Conservation (phyloP, 1,139 yeast genomes). For the Candida sp. region DNA sequence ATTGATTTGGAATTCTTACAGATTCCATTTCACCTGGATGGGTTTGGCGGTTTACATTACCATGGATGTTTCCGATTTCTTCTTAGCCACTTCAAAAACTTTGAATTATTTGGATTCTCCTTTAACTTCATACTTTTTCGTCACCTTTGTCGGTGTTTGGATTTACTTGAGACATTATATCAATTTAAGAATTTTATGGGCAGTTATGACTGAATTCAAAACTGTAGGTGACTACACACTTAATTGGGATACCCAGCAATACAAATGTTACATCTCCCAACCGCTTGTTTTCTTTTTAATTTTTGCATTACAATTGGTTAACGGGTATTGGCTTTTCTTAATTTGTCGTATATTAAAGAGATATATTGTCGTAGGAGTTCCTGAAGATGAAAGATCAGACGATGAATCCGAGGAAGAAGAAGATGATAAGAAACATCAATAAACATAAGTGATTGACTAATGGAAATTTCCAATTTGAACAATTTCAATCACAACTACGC, state of each 20-base stretch:
- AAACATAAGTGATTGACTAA: not conserved
- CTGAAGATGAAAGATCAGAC: conserved; percentile 88
- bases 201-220: conserved; percentile 81
- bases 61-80: conserved; percentile 94
- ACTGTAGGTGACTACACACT: conserved; percentile 80
- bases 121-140: conserved; percentile 61
- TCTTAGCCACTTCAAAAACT: conserved; percentile 79
- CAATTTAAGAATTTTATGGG: conserved; percentile 78
- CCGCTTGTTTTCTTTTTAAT: conserved; percentile 80
- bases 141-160: conserved; percentile 74
- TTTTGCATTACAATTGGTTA: conserved; percentile 79
- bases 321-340: conserved; percentile 81
- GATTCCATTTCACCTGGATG: conserved; percentile 96
- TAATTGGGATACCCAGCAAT: conserved; percentile 90
- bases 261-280: conserved; percentile 94
- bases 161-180: conserved; percentile 84
- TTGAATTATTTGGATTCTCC: conserved; percentile 77
- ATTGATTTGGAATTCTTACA: conserved; percentile 84
- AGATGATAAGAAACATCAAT: conserved; percentile 23
- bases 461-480: too few relatives aligned
- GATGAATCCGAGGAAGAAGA: conserved; percentile 59
- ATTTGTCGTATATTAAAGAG: conserved; percentile 77
- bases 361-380: conserved; percentile 52
- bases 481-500: not conserved
- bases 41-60: conserved; percentile 89